These are phyloP conservation scores for Phaeosphaeriaceae sp. DNA, from an alignment of 2,329 filamentous ascomycete species.

Conservation along the genomic window DNA sequence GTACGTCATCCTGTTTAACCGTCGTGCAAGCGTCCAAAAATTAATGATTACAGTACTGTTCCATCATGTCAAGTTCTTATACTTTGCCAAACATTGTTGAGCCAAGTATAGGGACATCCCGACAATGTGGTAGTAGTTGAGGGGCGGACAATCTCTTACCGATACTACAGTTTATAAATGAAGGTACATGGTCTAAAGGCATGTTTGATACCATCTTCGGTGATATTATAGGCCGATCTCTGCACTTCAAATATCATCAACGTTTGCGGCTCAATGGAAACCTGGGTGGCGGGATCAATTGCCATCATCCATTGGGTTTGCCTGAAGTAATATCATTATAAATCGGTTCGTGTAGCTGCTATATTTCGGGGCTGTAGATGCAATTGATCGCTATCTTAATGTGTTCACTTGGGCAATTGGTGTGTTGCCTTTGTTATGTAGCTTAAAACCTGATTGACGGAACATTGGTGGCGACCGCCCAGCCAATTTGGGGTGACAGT, in stretches of 20 bases:
- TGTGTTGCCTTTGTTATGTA: background rate
- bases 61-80: conserved; percentile 16
- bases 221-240: background rate
- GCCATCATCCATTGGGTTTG: too few species aligned
- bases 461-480: conserved; percentile 32
- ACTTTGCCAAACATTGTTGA: conserved; percentile 5
- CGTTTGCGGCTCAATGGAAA: background rate
- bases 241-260: background rate
- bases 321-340: too few species aligned
- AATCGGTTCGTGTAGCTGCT: too few species aligned
- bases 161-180: conserved; percentile 17
- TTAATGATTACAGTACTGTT: background rate
- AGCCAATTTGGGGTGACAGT: conserved; percentile 9
- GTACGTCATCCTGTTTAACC: conserved; percentile 15
- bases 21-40: background rate
- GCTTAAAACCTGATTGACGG: conserved; percentile 29
- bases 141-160: conserved; percentile 23
- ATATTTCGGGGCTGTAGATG: too few species aligned
- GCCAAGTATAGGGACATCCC: background rate
- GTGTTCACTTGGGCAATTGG: background rate
- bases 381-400: too few species aligned
- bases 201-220: conserved; percentile 8
- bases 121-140: background rate
- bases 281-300: background rate
- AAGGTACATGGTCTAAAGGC: conserved; percentile 12